Conservation (phyloP, 2,329 filamentous ascomycete genomes). For the Neonectria neomacrospora region DNA sequence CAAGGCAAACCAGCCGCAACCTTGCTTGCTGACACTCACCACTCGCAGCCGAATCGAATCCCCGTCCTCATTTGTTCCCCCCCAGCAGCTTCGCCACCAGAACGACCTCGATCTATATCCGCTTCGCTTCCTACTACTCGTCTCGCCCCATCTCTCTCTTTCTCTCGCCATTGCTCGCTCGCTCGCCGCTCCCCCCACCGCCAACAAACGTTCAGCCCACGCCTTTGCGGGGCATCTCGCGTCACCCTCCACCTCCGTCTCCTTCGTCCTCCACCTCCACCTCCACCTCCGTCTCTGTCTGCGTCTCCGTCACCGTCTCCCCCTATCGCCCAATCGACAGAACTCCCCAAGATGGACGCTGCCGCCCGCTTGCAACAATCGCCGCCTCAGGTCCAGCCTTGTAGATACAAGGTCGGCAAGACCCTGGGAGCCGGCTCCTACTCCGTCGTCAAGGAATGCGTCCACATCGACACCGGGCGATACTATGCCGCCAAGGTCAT, state of each 20-base stretch:
- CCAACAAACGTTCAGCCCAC: constrained; percentile 6
- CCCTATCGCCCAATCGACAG: constrained; percentile 18
- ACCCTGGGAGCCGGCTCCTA: constrained; percentile 96
- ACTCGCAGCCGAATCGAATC: neutral
- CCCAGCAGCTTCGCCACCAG: neutral
- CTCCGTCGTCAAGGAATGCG: constrained; percentile 98
- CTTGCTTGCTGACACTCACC: constrained; percentile 4
- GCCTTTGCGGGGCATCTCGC: constrained; percentile 28
- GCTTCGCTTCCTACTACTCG: neutral
- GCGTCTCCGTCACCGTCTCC: constrained; percentile 23
- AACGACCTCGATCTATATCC: neutral
- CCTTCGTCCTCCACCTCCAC: neutral
- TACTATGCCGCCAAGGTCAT: constrained; percentile 99
- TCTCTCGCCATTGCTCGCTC: neutral
- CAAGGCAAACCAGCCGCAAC: constrained; percentile 1
- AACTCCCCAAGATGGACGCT: constrained; percentile 35
- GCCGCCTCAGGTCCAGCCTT: constrained; percentile 82
- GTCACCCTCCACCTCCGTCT: constrained; percentile 3
- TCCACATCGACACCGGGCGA: constrained; percentile 95
- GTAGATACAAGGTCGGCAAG: constrained; percentile 98
- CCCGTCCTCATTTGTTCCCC: neutral
- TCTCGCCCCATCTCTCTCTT: neutral
- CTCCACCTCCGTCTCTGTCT: neutral
- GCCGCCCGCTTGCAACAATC: constrained; percentile 43
- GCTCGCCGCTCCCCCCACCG: constrained; percentile 3